These are phyloP conservation scores for Fusarium succisae DNA, from an alignment of 2,329 filamentous ascomycete species.

Conservation along the genomic window DNA sequence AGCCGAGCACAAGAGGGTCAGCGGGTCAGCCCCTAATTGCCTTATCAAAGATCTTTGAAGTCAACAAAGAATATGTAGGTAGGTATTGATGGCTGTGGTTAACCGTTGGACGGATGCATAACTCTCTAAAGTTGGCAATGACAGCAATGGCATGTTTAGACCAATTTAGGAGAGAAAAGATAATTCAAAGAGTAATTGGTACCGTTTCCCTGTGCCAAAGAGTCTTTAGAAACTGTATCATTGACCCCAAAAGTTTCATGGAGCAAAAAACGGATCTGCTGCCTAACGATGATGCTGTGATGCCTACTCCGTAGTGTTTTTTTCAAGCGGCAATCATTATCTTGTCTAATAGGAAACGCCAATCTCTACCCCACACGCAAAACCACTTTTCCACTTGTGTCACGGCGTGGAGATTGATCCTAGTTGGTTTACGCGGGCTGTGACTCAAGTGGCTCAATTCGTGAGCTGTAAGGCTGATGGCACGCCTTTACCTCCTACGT, in stretches of 20 bases:
- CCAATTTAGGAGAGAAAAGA: background rate
- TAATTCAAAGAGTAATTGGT: background rate
- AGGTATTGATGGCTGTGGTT: background rate
- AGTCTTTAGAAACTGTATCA: background rate
- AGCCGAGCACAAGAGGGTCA: background rate
- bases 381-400: constrained; percentile 5
- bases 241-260: background rate
- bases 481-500: background rate
- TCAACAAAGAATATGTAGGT: background rate
- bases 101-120: background rate
- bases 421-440: constrained; percentile 5
- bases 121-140: background rate
- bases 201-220: background rate
- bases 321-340: constrained; percentile 3
- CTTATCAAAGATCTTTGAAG: background rate
- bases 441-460: constrained; percentile 18
- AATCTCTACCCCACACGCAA: constrained; percentile 11
- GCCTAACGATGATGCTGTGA: constrained; percentile 19
- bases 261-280: constrained; percentile 11
- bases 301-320: constrained; percentile 11
- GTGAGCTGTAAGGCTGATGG: constrained; percentile 21
- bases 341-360: background rate
- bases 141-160: background rate
- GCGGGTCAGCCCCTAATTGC: background rate
- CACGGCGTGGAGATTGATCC: background rate